Evolutionary conservation across 371 early-diverging fungal genomes (phyloP).

Genomic region (Mucor circinelloides): DNA sequence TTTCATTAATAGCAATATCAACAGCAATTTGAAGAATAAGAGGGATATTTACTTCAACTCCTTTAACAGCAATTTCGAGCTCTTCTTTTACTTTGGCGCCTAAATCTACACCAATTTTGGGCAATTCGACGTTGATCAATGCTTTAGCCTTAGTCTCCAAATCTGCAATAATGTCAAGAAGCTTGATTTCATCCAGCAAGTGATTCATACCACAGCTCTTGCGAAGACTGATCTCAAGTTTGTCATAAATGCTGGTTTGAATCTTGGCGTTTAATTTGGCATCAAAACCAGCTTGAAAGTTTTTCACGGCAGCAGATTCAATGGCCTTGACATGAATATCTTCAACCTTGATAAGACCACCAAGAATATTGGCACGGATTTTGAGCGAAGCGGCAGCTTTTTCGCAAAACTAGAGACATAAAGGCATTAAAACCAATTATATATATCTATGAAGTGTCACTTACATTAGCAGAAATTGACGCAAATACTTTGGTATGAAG

Average conservation of each 20-base stretch:
- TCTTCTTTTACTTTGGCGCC: conserved; percentile 16
- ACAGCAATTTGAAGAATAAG: conserved; percentile 7
- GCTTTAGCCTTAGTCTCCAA: conserved; percentile 27
- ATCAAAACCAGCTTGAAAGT: conserved; percentile 17
- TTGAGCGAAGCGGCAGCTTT: conserved; percentile 9
- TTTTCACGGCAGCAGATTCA: conserved; percentile 25
- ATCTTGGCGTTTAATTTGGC: conserved; percentile 16
- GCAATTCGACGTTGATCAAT: conserved; percentile 24
- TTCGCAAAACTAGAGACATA: conserved; percentile 7
- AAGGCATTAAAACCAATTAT: not conserved
- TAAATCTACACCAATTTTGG: conserved; percentile 24
- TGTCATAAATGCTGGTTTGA: conserved; percentile 24
- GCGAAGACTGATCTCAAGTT: conserved; percentile 25
- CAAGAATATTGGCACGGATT: conserved; percentile 19
- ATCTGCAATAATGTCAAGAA: conserved; percentile 22
- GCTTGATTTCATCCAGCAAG: conserved; percentile 17
- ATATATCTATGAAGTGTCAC: not conserved
- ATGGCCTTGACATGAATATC: conserved; percentile 20
- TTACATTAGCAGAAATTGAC: conserved; percentile 24
- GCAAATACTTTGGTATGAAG: conserved; percentile 16
- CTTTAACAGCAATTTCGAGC: conserved; percentile 22
- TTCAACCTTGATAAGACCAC: conserved; percentile 21
- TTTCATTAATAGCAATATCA: conserved; percentile 9
- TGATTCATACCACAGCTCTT: conserved; percentile 4
- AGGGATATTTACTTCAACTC: conserved; percentile 25